These are phyloP conservation scores for Aspergillus awamori DNA, from an alignment of 2,329 filamentous ascomycete species.

Conservation along the genomic window DNA sequence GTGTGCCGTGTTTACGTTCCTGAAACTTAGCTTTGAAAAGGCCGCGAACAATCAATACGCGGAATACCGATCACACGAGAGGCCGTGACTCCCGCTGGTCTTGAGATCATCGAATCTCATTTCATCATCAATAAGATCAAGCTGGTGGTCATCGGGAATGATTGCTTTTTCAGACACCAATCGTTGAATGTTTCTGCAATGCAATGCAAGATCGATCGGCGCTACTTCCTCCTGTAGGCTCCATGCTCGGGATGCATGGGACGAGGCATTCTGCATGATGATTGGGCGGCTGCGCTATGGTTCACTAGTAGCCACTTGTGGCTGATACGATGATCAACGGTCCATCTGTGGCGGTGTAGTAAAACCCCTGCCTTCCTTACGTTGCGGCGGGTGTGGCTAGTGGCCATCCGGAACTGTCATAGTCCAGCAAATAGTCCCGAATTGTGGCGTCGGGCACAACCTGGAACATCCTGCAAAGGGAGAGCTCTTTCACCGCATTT, in stretches of 20 bases:
- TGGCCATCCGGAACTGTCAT: background rate
- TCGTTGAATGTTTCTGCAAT: constrained; percentile 10
- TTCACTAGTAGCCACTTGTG: constrained; percentile 22
- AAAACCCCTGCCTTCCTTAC: constrained; percentile 5
- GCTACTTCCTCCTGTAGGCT: constrained; percentile 7
- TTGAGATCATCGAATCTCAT: background rate
- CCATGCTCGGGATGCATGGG: background rate
- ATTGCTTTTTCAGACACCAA: constrained; percentile 10
- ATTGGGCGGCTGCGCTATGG: constrained; percentile 1
- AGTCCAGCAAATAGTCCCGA: constrained; percentile 1
- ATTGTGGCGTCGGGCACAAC: background rate
- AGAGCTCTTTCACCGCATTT: background rate
- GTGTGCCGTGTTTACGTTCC: too few relatives aligned
- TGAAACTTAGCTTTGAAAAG: too few relatives aligned
- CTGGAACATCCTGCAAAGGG: background rate
- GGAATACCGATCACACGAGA: background rate
- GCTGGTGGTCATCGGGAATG: background rate
- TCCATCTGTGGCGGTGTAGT: constrained; percentile 22
- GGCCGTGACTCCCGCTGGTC: background rate
- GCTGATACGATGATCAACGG: constrained; percentile 16
- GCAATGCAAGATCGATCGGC: constrained; percentile 22
- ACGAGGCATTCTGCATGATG: background rate
- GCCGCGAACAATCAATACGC: too few relatives aligned
- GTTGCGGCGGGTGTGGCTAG: background rate
- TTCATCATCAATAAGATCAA: background rate